Evolutionary conservation across 225 moss, liverwort and hornwort species (phyloP).

Genomic region (Lunularia cruciata): DNA sequence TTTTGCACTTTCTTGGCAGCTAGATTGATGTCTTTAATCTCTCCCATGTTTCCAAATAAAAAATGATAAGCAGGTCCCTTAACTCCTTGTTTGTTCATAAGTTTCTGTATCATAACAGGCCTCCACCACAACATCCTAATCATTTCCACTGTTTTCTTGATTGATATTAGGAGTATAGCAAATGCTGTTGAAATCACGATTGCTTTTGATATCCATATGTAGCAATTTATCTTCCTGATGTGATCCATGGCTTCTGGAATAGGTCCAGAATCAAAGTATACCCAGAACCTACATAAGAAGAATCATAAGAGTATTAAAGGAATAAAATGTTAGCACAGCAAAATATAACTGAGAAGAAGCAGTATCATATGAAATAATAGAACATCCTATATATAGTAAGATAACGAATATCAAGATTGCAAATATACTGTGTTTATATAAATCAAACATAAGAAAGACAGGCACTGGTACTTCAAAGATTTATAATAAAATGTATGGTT

Average conservation of each 20-base stretch:
- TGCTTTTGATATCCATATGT: not conserved
- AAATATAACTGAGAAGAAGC: too few relatives aligned
- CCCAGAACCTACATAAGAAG: not conserved
- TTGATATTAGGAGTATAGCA: not conserved
- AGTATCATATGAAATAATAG: too few relatives aligned
- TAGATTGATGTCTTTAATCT: conserved; percentile 21
- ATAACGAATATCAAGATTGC: too few relatives aligned
- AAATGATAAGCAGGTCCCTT: conserved; percentile 29
- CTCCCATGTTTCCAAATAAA: conserved; percentile 32
- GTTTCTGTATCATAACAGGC: conserved; percentile 7
- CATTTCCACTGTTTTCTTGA: conserved; percentile 9
- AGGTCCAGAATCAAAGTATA: not conserved
- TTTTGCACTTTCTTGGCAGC: conserved; percentile 19
- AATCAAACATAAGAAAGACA: too few relatives aligned
- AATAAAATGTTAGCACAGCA: too few relatives aligned
- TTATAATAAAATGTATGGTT: too few relatives aligned
- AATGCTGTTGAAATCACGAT: not conserved
- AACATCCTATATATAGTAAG: too few relatives aligned
- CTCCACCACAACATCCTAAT: conserved; percentile 24
- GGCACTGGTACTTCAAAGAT: too few relatives aligned
- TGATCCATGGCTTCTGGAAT: not conserved
- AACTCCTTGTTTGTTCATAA: conserved; percentile 33
- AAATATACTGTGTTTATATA: too few relatives aligned
- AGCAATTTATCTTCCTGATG: not conserved
- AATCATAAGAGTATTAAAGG: not conserved